A percentile compares a stretch with the other conserved stretches of the same genome.
These are phyloP conservation scores for Gaeumannomyces tritici DNA, from an alignment of 2,329 filamentous ascomycete genomes.

Conservation along the genomic window DNA sequence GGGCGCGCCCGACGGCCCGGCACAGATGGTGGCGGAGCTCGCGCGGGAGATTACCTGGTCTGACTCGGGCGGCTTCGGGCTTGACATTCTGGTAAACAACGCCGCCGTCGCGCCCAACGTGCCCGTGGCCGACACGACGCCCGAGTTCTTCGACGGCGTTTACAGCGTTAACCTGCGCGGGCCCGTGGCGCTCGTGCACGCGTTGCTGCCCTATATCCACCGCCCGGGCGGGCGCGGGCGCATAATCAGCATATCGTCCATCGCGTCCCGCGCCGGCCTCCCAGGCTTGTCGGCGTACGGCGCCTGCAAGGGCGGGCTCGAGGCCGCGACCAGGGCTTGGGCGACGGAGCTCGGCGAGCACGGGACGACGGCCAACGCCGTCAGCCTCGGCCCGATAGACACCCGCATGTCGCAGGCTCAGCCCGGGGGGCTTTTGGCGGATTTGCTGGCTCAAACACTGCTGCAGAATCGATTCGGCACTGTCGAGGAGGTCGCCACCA, in stretches of 20 bases:
- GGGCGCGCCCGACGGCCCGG: background rate
- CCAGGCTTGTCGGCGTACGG: conserved; percentile 9
- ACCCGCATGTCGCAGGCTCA: conserved; percentile 48
- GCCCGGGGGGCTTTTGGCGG: conserved; percentile 34
- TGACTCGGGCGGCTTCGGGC: background rate
- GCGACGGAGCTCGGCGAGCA: conserved; percentile 45
- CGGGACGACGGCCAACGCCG: conserved; percentile 51
- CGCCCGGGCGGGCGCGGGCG: conserved; percentile 17
- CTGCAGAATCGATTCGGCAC: conserved; percentile 40
- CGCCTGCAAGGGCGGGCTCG: conserved; percentile 37
- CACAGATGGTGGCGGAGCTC: background rate
- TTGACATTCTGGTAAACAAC: conserved; percentile 28
- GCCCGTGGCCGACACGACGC: conserved; percentile 28
- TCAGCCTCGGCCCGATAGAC: conserved; percentile 49
- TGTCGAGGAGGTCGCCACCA: conserved; percentile 41
- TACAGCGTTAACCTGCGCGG: conserved; percentile 49
- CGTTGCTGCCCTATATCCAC: conserved; percentile 39
- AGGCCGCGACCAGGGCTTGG: conserved; percentile 49
- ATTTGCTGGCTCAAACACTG: conserved; percentile 39
- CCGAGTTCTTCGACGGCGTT: conserved; percentile 41
- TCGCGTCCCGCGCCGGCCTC: conserved; percentile 30
- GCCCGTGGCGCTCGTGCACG: conserved; percentile 41
- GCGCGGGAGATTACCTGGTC: background rate
- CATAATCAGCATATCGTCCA: conserved; percentile 50
- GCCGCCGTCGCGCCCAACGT: conserved; percentile 21